Conservation (phyloP, 495 filamentous ascomycete genomes). For the Aspergillus indologenus region DNA sequence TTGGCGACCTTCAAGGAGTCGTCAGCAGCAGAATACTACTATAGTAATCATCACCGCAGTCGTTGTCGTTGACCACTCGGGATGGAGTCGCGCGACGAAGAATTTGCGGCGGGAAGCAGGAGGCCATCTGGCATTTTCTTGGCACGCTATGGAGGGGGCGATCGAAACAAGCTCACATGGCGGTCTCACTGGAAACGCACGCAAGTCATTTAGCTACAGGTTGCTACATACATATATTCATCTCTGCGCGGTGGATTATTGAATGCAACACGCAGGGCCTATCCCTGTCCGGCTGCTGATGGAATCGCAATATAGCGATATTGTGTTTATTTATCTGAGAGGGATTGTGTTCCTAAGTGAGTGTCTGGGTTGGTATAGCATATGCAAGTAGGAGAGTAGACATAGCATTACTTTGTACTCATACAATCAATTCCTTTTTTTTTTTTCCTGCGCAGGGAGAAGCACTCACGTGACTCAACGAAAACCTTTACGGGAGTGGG, state of each 20-base stretch:
- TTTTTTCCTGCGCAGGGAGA: conserved; percentile 13
- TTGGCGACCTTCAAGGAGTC: not conserved
- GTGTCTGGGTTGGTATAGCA: no score
- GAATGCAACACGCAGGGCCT: not conserved
- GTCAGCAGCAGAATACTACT: not conserved
- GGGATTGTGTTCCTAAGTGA: no score
- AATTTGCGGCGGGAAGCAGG: conserved; percentile 18
- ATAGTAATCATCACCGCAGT: no score
- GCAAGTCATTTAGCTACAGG: not conserved
- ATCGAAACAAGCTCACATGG: conserved; percentile 17
- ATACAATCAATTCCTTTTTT: not conserved
- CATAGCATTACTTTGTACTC: no score
- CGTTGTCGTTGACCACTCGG: not conserved
- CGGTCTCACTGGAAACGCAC: not conserved
- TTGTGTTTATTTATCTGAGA: not conserved
- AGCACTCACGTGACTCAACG: conserved; percentile 35
- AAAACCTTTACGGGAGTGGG: conserved; percentile 38
- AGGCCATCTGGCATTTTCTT: conserved; percentile 48
- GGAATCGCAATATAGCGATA: not conserved
- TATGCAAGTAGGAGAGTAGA: no score
- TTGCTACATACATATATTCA: not conserved
- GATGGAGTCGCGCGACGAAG: conserved; percentile 5
- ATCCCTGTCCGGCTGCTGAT: no score
- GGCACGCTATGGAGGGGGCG: conserved; percentile 21
- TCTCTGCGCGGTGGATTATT: not conserved